These are phyloP conservation scores for Massariosphaeria phaeospora DNA, from an alignment of 495 filamentous ascomycete genomes.

Conservation along the genomic window DNA sequence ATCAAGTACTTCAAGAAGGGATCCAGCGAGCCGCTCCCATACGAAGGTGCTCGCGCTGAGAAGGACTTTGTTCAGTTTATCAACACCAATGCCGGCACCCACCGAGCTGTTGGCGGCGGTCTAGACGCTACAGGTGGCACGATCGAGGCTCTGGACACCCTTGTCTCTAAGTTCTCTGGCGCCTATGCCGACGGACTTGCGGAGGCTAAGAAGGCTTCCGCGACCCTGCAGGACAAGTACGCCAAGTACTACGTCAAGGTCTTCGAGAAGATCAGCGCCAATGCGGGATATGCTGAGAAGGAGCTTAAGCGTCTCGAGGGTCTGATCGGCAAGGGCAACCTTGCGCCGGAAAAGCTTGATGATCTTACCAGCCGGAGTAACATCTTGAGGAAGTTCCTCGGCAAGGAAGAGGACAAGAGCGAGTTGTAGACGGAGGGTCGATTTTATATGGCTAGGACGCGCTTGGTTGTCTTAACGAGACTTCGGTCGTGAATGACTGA, in stretches of 20 bases:
- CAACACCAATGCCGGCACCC: conserved; percentile 84
- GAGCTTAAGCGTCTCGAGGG: conserved; percentile 76
- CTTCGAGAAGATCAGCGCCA: conserved; percentile 73
- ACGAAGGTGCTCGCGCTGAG: conserved; percentile 75
- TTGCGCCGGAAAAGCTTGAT: conserved; percentile 81
- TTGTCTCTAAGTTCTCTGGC: conserved; percentile 49
- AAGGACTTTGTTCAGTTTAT: conserved; percentile 72
- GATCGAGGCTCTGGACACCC: conserved; percentile 65
- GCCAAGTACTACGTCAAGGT: conserved; percentile 93
- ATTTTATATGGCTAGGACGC: too few species aligned
- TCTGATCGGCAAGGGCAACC: conserved; percentile 76
- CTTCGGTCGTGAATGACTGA: neutral
- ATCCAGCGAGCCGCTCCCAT: conserved; percentile 64
- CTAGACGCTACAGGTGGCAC: conserved; percentile 78
- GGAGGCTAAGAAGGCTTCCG: conserved; percentile 57
- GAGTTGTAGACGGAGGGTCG: conserved; percentile 32
- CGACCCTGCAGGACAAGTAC: conserved; percentile 69
- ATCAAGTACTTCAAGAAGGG: conserved; percentile 98
- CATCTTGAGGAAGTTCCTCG: conserved; percentile 74
- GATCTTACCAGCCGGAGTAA: conserved; percentile 84
- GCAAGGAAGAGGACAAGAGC: conserved; percentile 31
- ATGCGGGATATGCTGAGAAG: conserved; percentile 74
- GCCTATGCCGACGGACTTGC: conserved; percentile 31
- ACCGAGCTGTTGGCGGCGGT: conserved; percentile 76
- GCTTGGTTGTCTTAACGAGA: neutral